Base-by-base conservation (phyloP, 345 rosid genomes). In the Eucalyptus erythrocorys region DNA sequence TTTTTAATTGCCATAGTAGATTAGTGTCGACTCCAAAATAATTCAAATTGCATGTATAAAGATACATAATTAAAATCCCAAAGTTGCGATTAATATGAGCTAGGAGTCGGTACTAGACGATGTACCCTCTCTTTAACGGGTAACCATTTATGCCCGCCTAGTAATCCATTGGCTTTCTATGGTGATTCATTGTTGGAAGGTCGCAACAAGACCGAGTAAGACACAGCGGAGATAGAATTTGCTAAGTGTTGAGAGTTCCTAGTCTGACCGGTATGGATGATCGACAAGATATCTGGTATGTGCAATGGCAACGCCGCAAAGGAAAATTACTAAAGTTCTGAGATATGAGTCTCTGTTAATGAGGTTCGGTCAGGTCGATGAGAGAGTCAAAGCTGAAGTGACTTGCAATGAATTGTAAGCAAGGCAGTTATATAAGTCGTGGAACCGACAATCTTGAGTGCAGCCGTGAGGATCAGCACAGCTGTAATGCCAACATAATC, bases 401-500 rank as follows among this genome's bases (percentile, higher is more conserved):
- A 66, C 40, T 16, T 66, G 79, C 79, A 32, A 32, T 32, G 79
- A 34, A 66, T 32, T 15, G 37, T 8, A 4, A 66, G 10, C 10
- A 32, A 32, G 79, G 42, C 42, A 32, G 40, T 32, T 15, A 32
- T 32, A 15, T 16, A 16, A 32, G 79, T 32, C 11, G 22, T 3
- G 79, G 79, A 7, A 6, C 79, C 6, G 22, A 8, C 40, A 66
- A 15, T 3, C 40, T 66, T 4, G 40, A n/a, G 79, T 8, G 22
- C 40, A 15, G 12, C 79, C 21, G 22, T 15, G 79, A 4, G 15
- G 40, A 16, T 66, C 22, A 32, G 9, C 42, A 34, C 12, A 8
- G 40, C 0, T 32, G 12, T 4, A 32, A 30, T n/a, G 34, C 37
- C 0, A 64, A 30, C 32, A 0, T 15, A 64, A 64, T 64, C 34